Base-by-base conservation (phyloP, 768 basidiomycete genomes). In the Russula brevipes region DNA sequence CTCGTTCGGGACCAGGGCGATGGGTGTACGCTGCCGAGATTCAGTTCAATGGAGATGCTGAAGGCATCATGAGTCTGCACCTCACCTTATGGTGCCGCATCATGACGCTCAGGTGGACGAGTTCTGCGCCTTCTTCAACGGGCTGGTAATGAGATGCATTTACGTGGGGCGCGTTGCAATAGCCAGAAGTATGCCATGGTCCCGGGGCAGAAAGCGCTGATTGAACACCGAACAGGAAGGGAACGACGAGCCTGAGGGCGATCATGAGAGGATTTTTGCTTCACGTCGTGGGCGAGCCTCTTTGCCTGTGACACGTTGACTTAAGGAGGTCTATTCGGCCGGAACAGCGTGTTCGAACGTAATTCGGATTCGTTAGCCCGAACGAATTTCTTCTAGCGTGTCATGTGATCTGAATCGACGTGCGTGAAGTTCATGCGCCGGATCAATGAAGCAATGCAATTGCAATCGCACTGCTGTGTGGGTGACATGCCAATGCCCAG, bases 91-190 rank as follows among this genome's bases (percentile, higher is more conserved):
- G 80, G 45, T 81, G 80, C 50, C 80, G 74, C 46, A 80, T 73
- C 59, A 79, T 71, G 16, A 73, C 70, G 54, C 77, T 78, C 54
- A 80, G 50, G 64, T 78, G 79, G 47, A 75, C 73, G 3, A 80
- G 63, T 38, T 72, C 70, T 2, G 74, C 74, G 36, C 55, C 66
- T 36, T 71, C 68, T 39, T 59, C n/a, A 77, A 78, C 5, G 76
- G 78, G 45, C 68, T 44, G 6, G 79, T 81, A 16, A 75, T 73
- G 54, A 50, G 68, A 69, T 3, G 70, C 66, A 59, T 76, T 78
- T 60, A 79, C 76, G 55, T 78, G 80, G 0, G 80, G 78, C 0
- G 80, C 80, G 52, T 81, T 81, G 70, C 80, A 81, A 62, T 81
- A 81, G 54, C 79, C 79, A 71, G 80, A 80, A 14, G 77, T 79